These are phyloP conservation scores for Nigrograna mackinnonii DNA, from an alignment of 2,329 filamentous ascomycete genomes.

Conservation along the genomic window DNA sequence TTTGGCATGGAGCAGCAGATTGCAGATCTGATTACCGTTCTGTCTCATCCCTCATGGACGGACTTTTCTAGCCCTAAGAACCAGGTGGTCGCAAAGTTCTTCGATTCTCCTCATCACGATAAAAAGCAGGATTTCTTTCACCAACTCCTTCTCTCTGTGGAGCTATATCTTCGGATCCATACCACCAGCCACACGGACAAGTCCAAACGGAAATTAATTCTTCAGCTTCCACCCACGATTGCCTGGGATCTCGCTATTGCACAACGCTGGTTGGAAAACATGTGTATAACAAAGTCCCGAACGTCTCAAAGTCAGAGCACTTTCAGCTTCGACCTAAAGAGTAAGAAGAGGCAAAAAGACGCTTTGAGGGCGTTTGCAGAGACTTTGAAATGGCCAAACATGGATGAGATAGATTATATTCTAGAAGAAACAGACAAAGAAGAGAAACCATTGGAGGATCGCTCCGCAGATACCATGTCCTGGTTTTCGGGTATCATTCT, in stretches of 20 bases:
- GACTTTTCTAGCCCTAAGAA: conserved; percentile 72
- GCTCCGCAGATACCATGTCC: conserved; percentile 73
- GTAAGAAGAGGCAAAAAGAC: conserved; percentile 70
- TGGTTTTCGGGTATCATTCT: conserved; percentile 77
- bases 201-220: conserved; percentile 66
- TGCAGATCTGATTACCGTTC: conserved; percentile 69
- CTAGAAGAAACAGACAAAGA: conserved; percentile 62
- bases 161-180: conserved; percentile 72
- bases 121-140: conserved; percentile 73
- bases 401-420: conserved; percentile 64
- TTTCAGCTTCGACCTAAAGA: conserved; percentile 66
- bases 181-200: conserved; percentile 63
- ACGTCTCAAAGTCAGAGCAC: conserved; percentile 44
- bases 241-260: conserved; percentile 76
- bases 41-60: conserved; percentile 72
- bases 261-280: conserved; percentile 71
- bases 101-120: conserved; percentile 61
- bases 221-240: conserved; percentile 69
- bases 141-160: conserved; percentile 73
- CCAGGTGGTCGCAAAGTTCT: conserved; percentile 74
- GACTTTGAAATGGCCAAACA: conserved; percentile 78
- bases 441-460: conserved; percentile 56
- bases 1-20: conserved; percentile 70
- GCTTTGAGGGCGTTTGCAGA: conserved; percentile 70
- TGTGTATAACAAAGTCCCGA: conserved; percentile 65